These are phyloP conservation scores for Apiosordaria backusii DNA, from an alignment of 495 filamentous ascomycete genomes.

Conservation along the genomic window DNA sequence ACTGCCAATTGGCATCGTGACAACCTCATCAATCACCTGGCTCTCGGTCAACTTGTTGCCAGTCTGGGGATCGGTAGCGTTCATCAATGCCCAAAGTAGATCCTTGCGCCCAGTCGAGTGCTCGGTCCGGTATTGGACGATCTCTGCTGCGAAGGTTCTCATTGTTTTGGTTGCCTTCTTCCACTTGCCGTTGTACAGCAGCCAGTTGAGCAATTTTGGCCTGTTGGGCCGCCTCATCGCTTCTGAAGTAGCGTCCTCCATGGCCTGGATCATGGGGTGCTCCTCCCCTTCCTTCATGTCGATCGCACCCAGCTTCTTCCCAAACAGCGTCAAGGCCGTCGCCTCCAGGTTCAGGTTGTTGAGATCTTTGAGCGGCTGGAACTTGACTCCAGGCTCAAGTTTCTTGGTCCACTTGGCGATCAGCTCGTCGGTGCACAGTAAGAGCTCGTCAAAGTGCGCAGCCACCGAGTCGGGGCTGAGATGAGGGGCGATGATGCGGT, in stretches of 20 bases:
- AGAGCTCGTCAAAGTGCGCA: conserved; percentile 62
- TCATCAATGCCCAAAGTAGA: conserved; percentile 63
- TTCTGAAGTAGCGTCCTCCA: conserved; percentile 60
- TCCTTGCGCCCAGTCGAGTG: conserved; percentile 62
- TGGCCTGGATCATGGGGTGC: conserved; percentile 61
- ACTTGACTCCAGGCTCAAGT: conserved; percentile 36
- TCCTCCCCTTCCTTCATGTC: conserved; percentile 52
- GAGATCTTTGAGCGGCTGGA: conserved; percentile 61
- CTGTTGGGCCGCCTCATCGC: conserved; percentile 53
- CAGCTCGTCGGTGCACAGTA: conserved; percentile 62
- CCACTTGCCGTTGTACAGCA: conserved; percentile 54
- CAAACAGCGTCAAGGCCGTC: conserved; percentile 60
- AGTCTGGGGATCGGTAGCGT: conserved; percentile 62
- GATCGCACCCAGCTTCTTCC: conserved; percentile 64
- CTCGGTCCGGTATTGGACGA: conserved; percentile 55
- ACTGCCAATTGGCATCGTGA: conserved; percentile 52
- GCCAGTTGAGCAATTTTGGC: conserved; percentile 53
- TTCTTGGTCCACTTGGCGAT: conserved; percentile 66
- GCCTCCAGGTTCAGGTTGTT: conserved; percentile 68
- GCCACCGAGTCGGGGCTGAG: conserved; percentile 61
- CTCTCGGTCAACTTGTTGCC: conserved; percentile 56
- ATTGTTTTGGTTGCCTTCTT: conserved; percentile 52
- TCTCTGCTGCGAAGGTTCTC: conserved; percentile 51
- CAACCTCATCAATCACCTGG: conserved; percentile 65
- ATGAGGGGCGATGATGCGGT: conserved; percentile 65